A percentile compares a stretch with the other conserved stretches of the same genome.
phyloP scores from a whole-genome alignment of 805 yeast species.

The Nakazawaea populi region DNA sequence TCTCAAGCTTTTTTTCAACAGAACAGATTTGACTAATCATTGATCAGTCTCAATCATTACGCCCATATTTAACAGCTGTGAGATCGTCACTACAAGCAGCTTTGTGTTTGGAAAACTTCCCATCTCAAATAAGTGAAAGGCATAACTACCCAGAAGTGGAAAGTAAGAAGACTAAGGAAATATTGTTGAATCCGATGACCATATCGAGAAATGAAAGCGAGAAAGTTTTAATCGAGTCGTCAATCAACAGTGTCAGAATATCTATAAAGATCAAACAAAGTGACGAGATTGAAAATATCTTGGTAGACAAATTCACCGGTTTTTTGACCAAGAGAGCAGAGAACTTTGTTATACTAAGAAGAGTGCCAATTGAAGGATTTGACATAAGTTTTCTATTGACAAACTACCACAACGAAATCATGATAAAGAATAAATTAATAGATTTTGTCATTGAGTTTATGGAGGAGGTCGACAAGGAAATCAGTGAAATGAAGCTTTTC shows the following conservation, averaged over 20 bases:
- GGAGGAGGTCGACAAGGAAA: conserved; percentile 99
- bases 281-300: conserved; percentile 91
- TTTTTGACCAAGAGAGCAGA: conserved; percentile 95
- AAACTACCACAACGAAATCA: conserved; percentile 89
- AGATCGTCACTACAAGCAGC: conserved; percentile 92
- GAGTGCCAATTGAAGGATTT: conserved; percentile 85
- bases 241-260: conserved; percentile 87
- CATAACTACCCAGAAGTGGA: conserved; percentile 97
- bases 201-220: conserved; percentile 93
- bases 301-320: conserved; percentile 91
- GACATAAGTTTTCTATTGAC: conserved; percentile 92
- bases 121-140: conserved; percentile 93
- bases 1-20: no score
- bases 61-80: conserved; percentile 92
- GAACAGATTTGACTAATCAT: no score
- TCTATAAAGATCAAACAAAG: conserved; percentile 94
- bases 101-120: conserved; percentile 84
- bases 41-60: conserved; percentile 85
- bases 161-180: conserved; percentile 75
- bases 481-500: conserved; percentile 95
- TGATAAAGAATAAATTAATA: conserved; percentile 91
- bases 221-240: conserved; percentile 86
- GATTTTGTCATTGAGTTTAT: conserved; percentile 96
- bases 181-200: conserved; percentile 80
- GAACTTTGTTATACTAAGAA: conserved; percentile 83